These are phyloP conservation scores for Pseudotulostoma volvatum DNA, from an alignment of 495 filamentous ascomycete genomes.

Conservation along the genomic window DNA sequence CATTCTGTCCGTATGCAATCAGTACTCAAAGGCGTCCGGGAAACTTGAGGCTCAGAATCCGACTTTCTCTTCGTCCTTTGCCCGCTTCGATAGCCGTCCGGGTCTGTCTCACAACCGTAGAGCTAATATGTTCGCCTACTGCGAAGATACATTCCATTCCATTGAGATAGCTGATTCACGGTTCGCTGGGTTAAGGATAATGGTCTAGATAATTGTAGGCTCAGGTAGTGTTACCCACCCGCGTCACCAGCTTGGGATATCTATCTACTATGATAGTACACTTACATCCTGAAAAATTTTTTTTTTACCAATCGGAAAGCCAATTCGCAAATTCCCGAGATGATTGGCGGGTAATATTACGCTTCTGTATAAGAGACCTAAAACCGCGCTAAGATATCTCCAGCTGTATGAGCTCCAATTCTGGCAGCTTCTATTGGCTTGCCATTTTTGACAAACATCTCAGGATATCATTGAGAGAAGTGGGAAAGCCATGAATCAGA, in stretches of 20 bases:
- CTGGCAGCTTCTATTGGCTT: neutral
- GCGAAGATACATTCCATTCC: neutral
- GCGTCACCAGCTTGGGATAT: too few species aligned
- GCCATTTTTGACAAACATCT: neutral
- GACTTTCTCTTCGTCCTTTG: neutral
- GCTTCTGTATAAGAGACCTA: too few species aligned
- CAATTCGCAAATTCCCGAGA: neutral
- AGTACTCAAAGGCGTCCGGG: neutral
- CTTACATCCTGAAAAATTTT: too few species aligned
- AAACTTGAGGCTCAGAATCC: neutral
- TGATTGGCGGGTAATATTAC: neutral
- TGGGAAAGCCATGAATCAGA: neutral
- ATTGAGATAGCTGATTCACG: too few species aligned
- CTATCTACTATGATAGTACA: too few species aligned
- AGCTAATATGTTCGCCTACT: neutral
- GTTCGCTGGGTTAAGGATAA: neutral
- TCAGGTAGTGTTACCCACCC: neutral
- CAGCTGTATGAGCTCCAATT: neutral
- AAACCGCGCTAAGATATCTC: neutral
- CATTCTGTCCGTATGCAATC: neutral
- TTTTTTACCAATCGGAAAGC: neutral
- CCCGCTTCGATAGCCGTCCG: neutral
- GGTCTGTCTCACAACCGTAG: neutral
- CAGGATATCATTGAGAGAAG: neutral
- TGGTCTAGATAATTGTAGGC: neutral